Evolutionary conservation across 495 filamentous ascomycete genomes (phyloP).

Genomic region (Penicillium parvum): DNA sequence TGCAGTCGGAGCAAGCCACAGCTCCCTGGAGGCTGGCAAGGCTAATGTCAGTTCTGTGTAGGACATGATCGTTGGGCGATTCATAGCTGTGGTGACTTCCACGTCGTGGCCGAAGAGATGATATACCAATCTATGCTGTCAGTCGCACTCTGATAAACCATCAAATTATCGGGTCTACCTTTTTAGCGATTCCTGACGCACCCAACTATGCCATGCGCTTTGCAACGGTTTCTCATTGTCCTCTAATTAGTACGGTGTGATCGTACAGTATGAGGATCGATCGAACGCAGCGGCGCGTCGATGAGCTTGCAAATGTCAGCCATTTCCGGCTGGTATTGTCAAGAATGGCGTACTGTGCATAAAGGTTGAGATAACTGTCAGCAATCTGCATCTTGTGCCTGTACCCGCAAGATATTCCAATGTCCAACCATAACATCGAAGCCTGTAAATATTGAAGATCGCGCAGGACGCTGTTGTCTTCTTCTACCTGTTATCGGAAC

Average conservation of each 20-base stretch:
- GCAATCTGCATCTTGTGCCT: conserved; percentile 61
- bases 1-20: conserved; percentile 53
- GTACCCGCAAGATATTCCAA: conserved; percentile 59
- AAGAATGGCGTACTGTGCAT: conserved; percentile 31
- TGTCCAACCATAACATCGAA: conserved; percentile 49
- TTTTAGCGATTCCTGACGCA: conserved; percentile 44
- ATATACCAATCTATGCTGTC: conserved; percentile 41
- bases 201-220: conserved; percentile 52
- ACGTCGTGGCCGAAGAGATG: conserved; percentile 53
- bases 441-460: conserved; percentile 53
- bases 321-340: neutral
- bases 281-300: conserved; percentile 30
- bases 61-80: conserved; percentile 46
- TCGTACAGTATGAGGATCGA: conserved; percentile 39
- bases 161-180: conserved; percentile 4
- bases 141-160: neutral
- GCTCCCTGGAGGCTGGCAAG: conserved; percentile 46
- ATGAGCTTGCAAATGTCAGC: conserved; percentile 13
- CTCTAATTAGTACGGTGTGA: conserved; percentile 35
- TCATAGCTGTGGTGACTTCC: conserved; percentile 51
- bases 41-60: conserved; percentile 57
- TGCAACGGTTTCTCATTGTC: conserved; percentile 39
- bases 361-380: conserved; percentile 50
- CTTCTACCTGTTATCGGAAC: conserved; percentile 37
- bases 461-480: conserved; percentile 50